These are phyloP conservation scores for Coleophoma cylindrospora DNA, from an alignment of 2,329 filamentous ascomycete genomes.

Conservation along the genomic window DNA sequence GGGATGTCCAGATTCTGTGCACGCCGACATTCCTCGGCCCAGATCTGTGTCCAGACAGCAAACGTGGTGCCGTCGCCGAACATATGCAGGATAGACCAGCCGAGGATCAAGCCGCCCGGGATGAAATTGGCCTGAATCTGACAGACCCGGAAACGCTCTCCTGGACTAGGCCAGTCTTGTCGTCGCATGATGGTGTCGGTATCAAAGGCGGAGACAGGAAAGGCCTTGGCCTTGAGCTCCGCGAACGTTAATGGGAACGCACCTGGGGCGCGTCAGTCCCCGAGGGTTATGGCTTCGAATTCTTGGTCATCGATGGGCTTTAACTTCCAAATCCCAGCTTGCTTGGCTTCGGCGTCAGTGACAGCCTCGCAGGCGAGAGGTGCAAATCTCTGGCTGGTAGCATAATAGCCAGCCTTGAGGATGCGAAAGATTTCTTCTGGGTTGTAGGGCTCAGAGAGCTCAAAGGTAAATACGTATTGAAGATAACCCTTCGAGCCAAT, in stretches of 20 bases:
- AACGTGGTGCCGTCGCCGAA: slow-evolving; percentile 29
- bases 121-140: slow-evolving; percentile 28
- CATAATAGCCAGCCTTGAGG: slow-evolving; percentile 25
- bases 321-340: slow-evolving; percentile 28
- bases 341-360: slow-evolving; percentile 23
- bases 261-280: slow-evolving; percentile 19
- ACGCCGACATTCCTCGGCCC: background rate
- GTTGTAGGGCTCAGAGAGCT: slow-evolving; percentile 26
- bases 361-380: slow-evolving; percentile 28
- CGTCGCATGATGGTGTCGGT: background rate
- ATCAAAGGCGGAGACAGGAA: background rate
- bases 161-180: background rate
- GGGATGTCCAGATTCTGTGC: too few relatives aligned
- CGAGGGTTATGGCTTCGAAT: slow-evolving; percentile 19
- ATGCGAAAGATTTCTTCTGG: slow-evolving; percentile 18
- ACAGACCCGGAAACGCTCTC: background rate
- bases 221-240: slow-evolving; percentile 10
- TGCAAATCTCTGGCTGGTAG: slow-evolving; percentile 23
- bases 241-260: slow-evolving; percentile 19
- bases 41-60: background rate
- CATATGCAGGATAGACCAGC: slow-evolving; percentile 25
- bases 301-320: slow-evolving; percentile 9
- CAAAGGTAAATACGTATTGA: slow-evolving; percentile 30
- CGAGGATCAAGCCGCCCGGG: slow-evolving; percentile 23
- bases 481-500: slow-evolving; percentile 30